Evolutionary conservation across 2,329 filamentous ascomycete genomes (phyloP).

Genomic region (Penicillium sp.): DNA sequence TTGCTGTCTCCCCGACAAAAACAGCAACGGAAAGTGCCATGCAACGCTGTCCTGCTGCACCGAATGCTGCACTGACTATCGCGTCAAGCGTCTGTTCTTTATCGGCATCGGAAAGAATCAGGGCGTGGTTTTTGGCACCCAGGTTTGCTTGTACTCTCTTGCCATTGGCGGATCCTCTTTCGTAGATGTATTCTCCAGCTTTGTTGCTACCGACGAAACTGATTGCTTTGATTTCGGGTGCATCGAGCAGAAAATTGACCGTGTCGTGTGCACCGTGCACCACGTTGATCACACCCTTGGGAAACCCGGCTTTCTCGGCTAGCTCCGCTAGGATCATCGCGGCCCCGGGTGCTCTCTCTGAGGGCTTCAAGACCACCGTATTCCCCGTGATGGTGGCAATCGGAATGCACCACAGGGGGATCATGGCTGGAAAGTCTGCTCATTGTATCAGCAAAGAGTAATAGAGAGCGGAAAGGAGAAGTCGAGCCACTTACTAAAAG

Average conservation of each 20-base stretch:
- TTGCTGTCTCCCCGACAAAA: not conserved
- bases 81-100: not conserved
- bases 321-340: not conserved
- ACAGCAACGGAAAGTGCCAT: not conserved
- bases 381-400: not conserved
- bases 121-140: not conserved
- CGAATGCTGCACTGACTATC: not conserved
- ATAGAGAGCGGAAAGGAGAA: not conserved
- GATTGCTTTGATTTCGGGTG: not conserved
- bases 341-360: not conserved
- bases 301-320: not conserved
- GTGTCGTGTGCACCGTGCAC: not conserved
- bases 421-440: not conserved
- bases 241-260: not conserved
- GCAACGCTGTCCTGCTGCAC: not conserved
- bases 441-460: not conserved
- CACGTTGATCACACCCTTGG: not conserved
- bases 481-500: not conserved
- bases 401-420: not conserved
- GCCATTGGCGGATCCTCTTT: not conserved
- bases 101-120: not conserved
- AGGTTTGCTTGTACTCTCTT: not conserved
- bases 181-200: not conserved
- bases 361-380: not conserved
- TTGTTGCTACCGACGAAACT: not conserved